Conservation (phyloP, 805 yeast genomes). For the Ogataea wickerhamii region DNA sequence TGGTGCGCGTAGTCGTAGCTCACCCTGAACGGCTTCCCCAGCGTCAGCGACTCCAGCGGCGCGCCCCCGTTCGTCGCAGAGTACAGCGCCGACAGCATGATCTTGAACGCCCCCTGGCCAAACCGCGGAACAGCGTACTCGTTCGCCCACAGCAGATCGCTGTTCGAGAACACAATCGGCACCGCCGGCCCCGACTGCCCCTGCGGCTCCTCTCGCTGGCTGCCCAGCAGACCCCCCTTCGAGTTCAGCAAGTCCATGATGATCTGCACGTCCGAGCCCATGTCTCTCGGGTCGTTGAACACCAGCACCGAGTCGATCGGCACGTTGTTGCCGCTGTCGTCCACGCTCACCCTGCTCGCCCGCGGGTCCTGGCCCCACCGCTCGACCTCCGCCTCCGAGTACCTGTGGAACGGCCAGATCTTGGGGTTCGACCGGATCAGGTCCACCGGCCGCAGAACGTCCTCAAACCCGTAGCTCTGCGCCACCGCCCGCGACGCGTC, state of each 20-base stretch:
- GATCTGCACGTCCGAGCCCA: slow-evolving; percentile 81
- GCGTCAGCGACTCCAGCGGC: slow-evolving; percentile 48
- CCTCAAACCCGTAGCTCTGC: slow-evolving; percentile 67
- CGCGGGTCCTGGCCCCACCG: slow-evolving; percentile 38
- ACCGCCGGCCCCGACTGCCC: slow-evolving; percentile 44
- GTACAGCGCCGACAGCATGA: slow-evolving; percentile 58
- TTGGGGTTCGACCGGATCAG: slow-evolving; percentile 53
- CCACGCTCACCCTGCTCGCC: slow-evolving; percentile 24
- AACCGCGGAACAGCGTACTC: slow-evolving; percentile 73
- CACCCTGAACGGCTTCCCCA: slow-evolving; percentile 79
- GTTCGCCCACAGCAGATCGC: slow-evolving; percentile 86
- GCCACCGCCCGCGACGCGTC: slow-evolving; percentile 79
- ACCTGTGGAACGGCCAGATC: slow-evolving; percentile 68
- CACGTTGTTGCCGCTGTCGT: slow-evolving; percentile 26
- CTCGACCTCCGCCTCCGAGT: slow-evolving; percentile 41
- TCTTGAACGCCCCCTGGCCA: slow-evolving; percentile 87
- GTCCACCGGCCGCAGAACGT: slow-evolving; percentile 73
- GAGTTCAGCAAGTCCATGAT: slow-evolving; percentile 68
- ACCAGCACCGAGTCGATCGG: slow-evolving; percentile 75
- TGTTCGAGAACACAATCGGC: slow-evolving; percentile 76
- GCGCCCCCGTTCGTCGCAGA: slow-evolving; percentile 34
- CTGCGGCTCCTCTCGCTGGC: slow-evolving; percentile 37
- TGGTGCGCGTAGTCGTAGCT: slow-evolving; percentile 84
- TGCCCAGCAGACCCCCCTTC: slow-evolving; percentile 60
- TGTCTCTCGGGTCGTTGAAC: slow-evolving; percentile 85